Percentiles rank a stretch among this genome's conserved stretches.
These are phyloP conservation scores for Serendipita sp. DNA, from an alignment of 768 basidiomycete species.

Conservation along the genomic window DNA sequence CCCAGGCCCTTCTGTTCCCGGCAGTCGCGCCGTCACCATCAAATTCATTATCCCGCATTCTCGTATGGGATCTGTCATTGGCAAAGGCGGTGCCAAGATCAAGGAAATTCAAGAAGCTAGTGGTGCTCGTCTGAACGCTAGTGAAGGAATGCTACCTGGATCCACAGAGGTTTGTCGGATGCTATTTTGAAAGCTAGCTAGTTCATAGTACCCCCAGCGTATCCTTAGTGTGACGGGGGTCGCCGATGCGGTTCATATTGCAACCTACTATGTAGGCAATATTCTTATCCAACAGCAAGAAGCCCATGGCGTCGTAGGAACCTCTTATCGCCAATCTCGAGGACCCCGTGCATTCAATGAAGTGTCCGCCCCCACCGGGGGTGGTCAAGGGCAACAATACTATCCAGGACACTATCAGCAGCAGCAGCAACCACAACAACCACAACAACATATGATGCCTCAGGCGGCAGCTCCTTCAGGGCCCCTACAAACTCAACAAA, in stretches of 20 bases:
- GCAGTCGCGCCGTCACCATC: constrained; percentile 95
- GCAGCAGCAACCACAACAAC: too few species aligned
- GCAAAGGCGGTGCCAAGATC: constrained; percentile 94
- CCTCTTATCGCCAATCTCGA: constrained; percentile 51
- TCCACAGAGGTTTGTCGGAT: constrained; percentile 74
- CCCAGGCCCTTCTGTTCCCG: constrained; percentile 95
- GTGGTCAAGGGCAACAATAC: background rate
- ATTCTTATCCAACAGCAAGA: constrained; percentile 90
- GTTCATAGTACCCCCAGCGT: constrained; percentile 37
- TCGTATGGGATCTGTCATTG: constrained; percentile 97
- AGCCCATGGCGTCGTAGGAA: constrained; percentile 28
- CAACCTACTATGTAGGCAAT: constrained; percentile 97
- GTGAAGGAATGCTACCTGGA: constrained; percentile 95
- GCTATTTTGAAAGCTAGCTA: constrained; percentile 10
- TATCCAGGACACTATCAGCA: background rate
- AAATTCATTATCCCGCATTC: constrained; percentile 99
- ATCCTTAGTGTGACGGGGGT: constrained; percentile 96
- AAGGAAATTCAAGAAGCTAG: constrained; percentile 99
- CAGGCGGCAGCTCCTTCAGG: background rate
- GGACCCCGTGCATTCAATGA: constrained; percentile 35
- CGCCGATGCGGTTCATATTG: constrained; percentile 97
- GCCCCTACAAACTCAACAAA: constrained; percentile 79
- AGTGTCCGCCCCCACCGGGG: constrained; percentile 34
- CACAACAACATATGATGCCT: background rate
- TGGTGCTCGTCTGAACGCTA: constrained; percentile 89